A percentile compares a stretch with the other conserved stretches of the same genome.
phyloP scores from a whole-genome alignment of 169 alveolate genomes.

The Plasmodium reichenowi region DNA sequence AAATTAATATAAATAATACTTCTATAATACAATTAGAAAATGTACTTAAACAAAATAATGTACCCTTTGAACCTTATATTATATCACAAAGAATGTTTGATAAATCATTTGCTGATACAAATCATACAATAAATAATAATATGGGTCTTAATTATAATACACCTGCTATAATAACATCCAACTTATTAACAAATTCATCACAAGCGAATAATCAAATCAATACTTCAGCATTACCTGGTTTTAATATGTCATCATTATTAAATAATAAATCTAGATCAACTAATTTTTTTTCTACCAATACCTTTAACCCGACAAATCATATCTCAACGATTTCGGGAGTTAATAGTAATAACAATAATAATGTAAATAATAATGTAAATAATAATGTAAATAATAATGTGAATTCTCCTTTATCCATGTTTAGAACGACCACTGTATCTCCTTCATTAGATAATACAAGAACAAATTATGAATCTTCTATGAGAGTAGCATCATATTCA shows the following conservation, averaged over 20 bases:
- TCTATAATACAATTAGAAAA: slow-evolving; percentile 37
- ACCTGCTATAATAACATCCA: neutral
- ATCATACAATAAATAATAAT: neutral
- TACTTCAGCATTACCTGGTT: neutral
- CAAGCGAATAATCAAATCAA: neutral
- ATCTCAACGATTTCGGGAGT: neutral
- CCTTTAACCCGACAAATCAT: neutral
- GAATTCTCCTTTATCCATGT: neutral
- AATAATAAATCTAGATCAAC: neutral
- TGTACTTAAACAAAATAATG: slow-evolving; percentile 10
- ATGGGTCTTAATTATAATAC: neutral
- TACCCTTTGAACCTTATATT: slow-evolving; percentile 61
- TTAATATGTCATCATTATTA: neutral
- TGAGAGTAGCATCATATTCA: slow-evolving; percentile 19
- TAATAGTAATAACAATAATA: neutral
- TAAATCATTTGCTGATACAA: slow-evolving; percentile 12
- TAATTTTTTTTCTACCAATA: slow-evolving; percentile 4
- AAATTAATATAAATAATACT: slow-evolving; percentile 17
- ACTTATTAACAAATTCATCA: neutral
- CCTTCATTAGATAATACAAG: slow-evolving; percentile 11
- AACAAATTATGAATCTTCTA: slow-evolving; percentile 25
- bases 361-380: neutral
- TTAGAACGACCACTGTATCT: neutral
- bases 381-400: neutral
- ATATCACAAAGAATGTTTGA: slow-evolving; percentile 49